phyloP scores from a whole-genome alignment of 2,329 filamentous ascomycete species.

The Hypoxylon sp. region DNA sequence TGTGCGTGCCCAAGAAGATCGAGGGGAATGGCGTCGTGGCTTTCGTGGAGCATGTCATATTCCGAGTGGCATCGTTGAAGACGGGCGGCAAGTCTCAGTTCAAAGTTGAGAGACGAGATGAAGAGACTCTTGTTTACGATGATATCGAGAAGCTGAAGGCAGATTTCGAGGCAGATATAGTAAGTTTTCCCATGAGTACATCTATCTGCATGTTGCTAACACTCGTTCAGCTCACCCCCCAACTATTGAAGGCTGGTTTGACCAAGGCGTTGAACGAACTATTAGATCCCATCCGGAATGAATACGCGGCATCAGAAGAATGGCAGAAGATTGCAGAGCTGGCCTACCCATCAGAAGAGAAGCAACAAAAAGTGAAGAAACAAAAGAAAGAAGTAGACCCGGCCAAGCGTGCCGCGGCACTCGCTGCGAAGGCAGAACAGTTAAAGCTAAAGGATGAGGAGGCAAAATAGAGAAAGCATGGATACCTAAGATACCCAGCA shows the following conservation, averaged over 20 bases:
- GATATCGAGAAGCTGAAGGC: conserved; percentile 78
- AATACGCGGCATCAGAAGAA: conserved; percentile 76
- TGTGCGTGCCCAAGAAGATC: conserved; percentile 77
- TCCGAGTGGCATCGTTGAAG: conserved; percentile 78
- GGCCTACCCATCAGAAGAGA: conserved; percentile 81
- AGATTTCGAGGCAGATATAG: conserved; percentile 83
- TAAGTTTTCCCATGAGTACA: conserved; percentile 56
- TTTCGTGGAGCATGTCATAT: conserved; percentile 87
- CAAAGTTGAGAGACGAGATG: conserved; percentile 72
- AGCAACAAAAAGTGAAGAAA: conserved; percentile 81
- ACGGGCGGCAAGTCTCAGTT: conserved; percentile 69
- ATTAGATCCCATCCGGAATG: conserved; percentile 80
- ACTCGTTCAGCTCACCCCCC: conserved; percentile 75
- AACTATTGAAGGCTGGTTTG: conserved; percentile 87
- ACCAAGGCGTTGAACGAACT: conserved; percentile 78
- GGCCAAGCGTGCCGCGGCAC: conserved; percentile 40
- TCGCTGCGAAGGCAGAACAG: conserved; percentile 41
- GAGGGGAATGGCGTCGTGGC: conserved; percentile 89
- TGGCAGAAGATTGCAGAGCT: conserved; percentile 83
- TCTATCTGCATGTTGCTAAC: conserved; percentile 41
- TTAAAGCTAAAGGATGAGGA: conserved; percentile 39
- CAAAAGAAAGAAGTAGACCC: conserved; percentile 69
- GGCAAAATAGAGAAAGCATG: conserved; percentile 21
- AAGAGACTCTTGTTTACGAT: conserved; percentile 85
- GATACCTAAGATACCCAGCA: conserved; percentile 33